These are phyloP conservation scores for Podaxis sp. DNA, from an alignment of 768 basidiomycete species.

Conservation along the genomic window DNA sequence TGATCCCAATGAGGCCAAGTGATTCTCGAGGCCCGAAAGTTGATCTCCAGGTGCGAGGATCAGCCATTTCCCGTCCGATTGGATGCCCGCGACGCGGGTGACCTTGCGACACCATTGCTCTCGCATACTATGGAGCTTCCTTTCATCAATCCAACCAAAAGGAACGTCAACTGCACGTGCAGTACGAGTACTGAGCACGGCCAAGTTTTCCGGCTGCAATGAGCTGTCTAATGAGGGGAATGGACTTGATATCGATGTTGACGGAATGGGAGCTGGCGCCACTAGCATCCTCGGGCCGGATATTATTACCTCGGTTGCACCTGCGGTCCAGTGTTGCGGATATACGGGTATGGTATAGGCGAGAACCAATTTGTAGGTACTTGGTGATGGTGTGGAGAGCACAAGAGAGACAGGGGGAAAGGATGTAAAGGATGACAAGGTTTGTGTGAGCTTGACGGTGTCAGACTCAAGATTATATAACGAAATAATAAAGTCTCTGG, in stretches of 20 bases:
- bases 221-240: constrained; percentile 24
- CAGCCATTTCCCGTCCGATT: constrained; percentile 86
- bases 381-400: constrained; percentile 59
- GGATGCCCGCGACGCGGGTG: constrained; percentile 63
- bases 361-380: constrained; percentile 70
- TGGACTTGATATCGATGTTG: constrained; percentile 18
- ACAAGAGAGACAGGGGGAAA: constrained; percentile 80
- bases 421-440: constrained; percentile 74
- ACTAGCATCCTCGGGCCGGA: constrained; percentile 27
- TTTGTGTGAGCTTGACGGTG: constrained; percentile 56
- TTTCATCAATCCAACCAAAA: constrained; percentile 68
- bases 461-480: constrained; percentile 68
- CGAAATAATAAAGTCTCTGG: constrained; percentile 63
- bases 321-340: constrained; percentile 78
- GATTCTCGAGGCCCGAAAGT: constrained; percentile 19
- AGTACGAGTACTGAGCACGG: constrained; percentile 58
- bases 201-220: constrained; percentile 29
- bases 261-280: constrained; percentile 17
- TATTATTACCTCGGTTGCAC: constrained; percentile 75
- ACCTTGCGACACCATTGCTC: constrained; percentile 83
- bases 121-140: constrained; percentile 58
- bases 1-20: constrained; percentile 18
- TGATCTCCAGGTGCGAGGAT: constrained; percentile 65
- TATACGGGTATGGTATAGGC: constrained; percentile 78
- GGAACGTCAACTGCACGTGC: constrained; percentile 72